A percentile compares a stretch with the other conserved stretches of the same genome.
Conservation (phyloP, 345 rosid genomes). For the Eutrema japonicum region DNA sequence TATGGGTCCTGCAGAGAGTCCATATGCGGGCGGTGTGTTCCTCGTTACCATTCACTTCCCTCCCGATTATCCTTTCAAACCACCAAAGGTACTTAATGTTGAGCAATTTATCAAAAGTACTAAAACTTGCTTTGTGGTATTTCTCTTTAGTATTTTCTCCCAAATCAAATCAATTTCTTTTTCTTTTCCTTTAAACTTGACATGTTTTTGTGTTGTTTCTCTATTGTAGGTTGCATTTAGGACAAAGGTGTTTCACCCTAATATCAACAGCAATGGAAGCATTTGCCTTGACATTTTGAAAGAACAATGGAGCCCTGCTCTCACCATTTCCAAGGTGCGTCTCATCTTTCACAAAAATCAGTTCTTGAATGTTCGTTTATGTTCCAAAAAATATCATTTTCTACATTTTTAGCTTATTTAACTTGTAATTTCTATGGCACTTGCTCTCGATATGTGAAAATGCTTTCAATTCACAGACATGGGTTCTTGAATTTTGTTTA, state of each 20-base stretch:
- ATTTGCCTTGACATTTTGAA: constrained; percentile 40
- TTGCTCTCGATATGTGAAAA: constrained; percentile 13
- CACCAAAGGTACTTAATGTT: constrained; percentile 26
- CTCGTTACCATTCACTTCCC: constrained; percentile 54
- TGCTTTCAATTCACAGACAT: not conserved
- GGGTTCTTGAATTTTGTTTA: not conserved
- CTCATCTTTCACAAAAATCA: not conserved
- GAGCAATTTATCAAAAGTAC: not conserved
- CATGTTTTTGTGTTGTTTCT: not conserved
- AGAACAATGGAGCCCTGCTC: constrained; percentile 42
- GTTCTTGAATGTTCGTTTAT: not conserved
- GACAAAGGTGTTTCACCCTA: constrained; percentile 39
- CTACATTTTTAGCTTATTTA: constrained; percentile 1
- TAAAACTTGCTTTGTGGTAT: not conserved
- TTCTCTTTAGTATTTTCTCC: no score
- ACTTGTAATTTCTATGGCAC: not conserved
- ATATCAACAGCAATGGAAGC: constrained; percentile 40
- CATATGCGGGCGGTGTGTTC: constrained; percentile 36
- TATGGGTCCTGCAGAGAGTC: constrained; percentile 37
- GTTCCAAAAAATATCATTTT: not conserved
- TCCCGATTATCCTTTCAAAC: constrained; percentile 51
- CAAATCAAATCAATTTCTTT: no score
- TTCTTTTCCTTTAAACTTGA: not conserved
- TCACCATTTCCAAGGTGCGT: constrained; percentile 37
- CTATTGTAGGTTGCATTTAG: constrained; percentile 35